phyloP scores from a whole-genome alignment of 2,329 filamentous ascomycete species.

The Aspergillus fumigatiaffinis region DNA sequence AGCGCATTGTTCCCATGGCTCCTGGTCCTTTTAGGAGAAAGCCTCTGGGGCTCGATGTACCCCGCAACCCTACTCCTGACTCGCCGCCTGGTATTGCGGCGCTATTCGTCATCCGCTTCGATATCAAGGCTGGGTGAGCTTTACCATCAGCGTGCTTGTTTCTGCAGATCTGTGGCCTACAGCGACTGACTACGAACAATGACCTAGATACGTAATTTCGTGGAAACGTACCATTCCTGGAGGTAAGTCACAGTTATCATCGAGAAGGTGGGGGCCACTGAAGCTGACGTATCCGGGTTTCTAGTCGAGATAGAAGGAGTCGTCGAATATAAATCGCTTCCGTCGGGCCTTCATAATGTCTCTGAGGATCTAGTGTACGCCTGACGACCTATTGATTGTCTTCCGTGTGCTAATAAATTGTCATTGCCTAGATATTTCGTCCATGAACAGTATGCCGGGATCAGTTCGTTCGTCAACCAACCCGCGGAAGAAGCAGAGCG shows the following conservation, averaged over 20 bases:
- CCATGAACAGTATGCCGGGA: conserved; percentile 75
- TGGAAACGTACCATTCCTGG: conserved; percentile 75
- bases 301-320: conserved; percentile 68
- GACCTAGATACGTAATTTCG: conserved; percentile 68
- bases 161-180: background rate
- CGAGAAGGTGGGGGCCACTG: conserved; percentile 1
- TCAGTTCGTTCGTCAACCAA: conserved; percentile 87
- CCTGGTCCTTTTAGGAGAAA: conserved; percentile 26
- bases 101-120: conserved; percentile 85
- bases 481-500: conserved; percentile 74
- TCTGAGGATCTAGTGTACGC: conserved; percentile 69
- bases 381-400: background rate
- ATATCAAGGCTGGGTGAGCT: conserved; percentile 79
- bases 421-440: conserved; percentile 73
- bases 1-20: conserved; percentile 23
- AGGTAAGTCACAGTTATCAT: conserved; percentile 45
- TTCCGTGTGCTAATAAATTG: conserved; percentile 9
- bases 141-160: background rate
- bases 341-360: conserved; percentile 87
- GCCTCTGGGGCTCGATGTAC: conserved; percentile 32
- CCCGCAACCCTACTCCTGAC: conserved; percentile 28
- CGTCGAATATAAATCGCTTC: conserved; percentile 94
- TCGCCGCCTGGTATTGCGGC: conserved; percentile 60
- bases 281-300: conserved; percentile 15
- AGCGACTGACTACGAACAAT: background rate